These are phyloP conservation scores for Isoetes taiwanensis DNA, from an alignment of 75 land plant genomes.

Conservation along the genomic window DNA sequence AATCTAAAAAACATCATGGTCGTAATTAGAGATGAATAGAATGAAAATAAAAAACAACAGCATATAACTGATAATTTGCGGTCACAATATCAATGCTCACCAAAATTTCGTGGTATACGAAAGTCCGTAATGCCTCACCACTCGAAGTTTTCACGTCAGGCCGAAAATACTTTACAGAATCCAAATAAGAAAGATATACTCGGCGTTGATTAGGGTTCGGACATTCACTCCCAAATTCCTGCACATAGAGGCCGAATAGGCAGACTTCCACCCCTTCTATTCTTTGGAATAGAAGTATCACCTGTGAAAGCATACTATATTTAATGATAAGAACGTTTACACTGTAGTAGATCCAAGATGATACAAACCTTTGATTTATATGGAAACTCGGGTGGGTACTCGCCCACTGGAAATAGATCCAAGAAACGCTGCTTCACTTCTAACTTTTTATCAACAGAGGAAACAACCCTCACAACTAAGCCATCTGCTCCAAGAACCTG, in stretches of 20 bases:
- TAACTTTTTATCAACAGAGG: constrained; percentile 87
- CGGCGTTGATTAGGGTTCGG: not conserved
- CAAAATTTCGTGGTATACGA: constrained; percentile 4
- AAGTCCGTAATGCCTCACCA: constrained; percentile 1
- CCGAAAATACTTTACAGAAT: constrained; percentile 6
- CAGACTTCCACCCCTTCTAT: constrained; percentile 3
- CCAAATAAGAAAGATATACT: not conserved
- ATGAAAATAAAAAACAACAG: too few relatives aligned
- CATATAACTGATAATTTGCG: not conserved
- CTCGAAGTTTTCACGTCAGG: constrained; percentile 2
- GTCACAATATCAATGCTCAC: too few relatives aligned
- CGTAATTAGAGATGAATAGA: too few relatives aligned
- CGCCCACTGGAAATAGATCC: constrained; percentile 87
- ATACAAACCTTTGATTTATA: constrained; percentile 72
- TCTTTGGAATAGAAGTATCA: not conserved
- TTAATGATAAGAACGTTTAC: not conserved
- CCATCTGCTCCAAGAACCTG: constrained; percentile 80
- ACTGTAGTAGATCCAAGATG: not conserved
- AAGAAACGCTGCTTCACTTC: constrained; percentile 91
- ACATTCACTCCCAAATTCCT: constrained; percentile 1
- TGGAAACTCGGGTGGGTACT: constrained; percentile 82
- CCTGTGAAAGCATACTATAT: too few relatives aligned
- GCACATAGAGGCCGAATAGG: not conserved
- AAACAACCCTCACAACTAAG: constrained; percentile 87
- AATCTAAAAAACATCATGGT: too few relatives aligned